These are phyloP conservation scores for Pholiota microspora DNA, from an alignment of 768 basidiomycete genomes.

Conservation along the genomic window DNA sequence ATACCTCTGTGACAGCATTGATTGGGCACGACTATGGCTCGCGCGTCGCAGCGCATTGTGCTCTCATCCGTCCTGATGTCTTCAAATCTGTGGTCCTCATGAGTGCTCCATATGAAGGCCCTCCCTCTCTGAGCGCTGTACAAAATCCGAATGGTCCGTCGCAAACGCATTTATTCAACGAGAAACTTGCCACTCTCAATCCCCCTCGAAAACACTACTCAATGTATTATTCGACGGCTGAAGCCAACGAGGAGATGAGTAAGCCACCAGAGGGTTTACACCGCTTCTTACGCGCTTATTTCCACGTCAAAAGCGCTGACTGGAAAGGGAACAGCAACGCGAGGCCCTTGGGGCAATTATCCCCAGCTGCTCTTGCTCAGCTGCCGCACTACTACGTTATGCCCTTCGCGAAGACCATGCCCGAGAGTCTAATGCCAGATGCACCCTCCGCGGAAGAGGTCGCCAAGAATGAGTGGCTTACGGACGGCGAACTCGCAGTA, in stretches of 20 bases:
- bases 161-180: slow-evolving; percentile 15
- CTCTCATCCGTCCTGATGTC: slow-evolving; percentile 53
- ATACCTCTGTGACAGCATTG: slow-evolving; percentile 43
- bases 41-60: slow-evolving; percentile 47
- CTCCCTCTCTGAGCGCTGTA: slow-evolving; percentile 29
- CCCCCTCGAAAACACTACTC: slow-evolving; percentile 61
- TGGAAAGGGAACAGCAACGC: slow-evolving; percentile 37
- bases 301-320: slow-evolving; percentile 58
- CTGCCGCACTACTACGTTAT: slow-evolving; percentile 65
- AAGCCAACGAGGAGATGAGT: slow-evolving; percentile 46
- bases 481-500: slow-evolving; percentile 44
- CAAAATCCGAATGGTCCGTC: slow-evolving; percentile 11
- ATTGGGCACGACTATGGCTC: slow-evolving; percentile 67
- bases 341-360: slow-evolving; percentile 34
- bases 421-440: slow-evolving; percentile 37
- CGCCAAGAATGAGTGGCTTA: slow-evolving; percentile 39
- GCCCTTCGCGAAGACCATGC: slow-evolving; percentile 53
- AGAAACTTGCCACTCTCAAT: slow-evolving; percentile 34
- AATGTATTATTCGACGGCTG: slow-evolving; percentile 44
- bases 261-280: slow-evolving; percentile 42
- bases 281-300: slow-evolving; percentile 51
- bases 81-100: slow-evolving; percentile 57
- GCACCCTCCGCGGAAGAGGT: slow-evolving; percentile 31
- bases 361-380: slow-evolving; percentile 32
- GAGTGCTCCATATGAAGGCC: slow-evolving; percentile 55